These are phyloP conservation scores for Lasiodiplodia theobromae DNA, from an alignment of 2,329 filamentous ascomycete genomes.

Conservation along the genomic window DNA sequence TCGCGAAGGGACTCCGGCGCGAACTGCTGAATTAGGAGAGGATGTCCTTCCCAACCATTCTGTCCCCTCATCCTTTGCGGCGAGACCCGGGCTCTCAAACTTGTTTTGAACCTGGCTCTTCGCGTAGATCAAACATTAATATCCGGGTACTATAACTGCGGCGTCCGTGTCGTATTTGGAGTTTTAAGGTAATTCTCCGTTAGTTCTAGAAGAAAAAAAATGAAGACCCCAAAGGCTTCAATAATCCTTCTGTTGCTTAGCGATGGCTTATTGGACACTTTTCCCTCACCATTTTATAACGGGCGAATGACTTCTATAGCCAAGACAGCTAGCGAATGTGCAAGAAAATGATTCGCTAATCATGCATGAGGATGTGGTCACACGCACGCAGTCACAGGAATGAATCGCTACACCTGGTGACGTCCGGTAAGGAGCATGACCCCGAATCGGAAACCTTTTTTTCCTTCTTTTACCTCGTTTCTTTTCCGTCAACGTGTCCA, in stretches of 20 bases:
- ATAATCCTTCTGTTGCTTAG: too few species aligned
- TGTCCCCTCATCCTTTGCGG: background rate
- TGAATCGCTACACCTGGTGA: background rate
- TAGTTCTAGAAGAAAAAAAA: background rate
- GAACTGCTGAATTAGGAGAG: background rate
- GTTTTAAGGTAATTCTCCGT: background rate
- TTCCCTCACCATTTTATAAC: background rate
- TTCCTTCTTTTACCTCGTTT: background rate
- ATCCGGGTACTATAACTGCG: background rate
- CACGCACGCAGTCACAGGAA: background rate
- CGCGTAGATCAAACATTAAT: constrained; percentile 5
- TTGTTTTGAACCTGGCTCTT: background rate
- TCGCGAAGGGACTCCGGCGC: background rate
- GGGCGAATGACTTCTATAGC: background rate
- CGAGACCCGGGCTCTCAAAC: background rate
- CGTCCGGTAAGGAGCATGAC: too few species aligned
- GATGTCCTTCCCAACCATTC: background rate
- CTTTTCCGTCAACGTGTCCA: background rate
- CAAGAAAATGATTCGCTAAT: background rate
- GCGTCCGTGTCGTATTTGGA: background rate
- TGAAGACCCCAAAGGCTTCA: too few species aligned
- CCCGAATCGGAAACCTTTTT: background rate
- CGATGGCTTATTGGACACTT: background rate
- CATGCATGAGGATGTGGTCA: background rate
- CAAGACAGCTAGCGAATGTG: background rate